These are phyloP conservation scores for Leptomonas seymouri DNA, from an alignment of 208 protist genomes.

Conservation along the genomic window DNA sequence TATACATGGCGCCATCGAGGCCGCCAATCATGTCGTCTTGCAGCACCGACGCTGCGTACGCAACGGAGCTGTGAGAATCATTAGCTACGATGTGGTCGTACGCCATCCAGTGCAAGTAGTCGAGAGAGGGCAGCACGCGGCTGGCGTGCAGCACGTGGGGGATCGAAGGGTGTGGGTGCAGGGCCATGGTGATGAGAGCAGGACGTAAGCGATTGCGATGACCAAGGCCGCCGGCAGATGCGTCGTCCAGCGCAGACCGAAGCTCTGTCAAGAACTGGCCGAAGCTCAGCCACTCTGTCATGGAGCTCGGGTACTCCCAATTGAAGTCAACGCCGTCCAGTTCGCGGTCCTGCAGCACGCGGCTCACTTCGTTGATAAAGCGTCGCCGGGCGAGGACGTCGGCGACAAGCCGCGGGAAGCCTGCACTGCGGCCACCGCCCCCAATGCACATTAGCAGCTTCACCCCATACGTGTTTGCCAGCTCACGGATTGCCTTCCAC, in stretches of 20 bases:
- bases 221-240: background rate
- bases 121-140: conserved; percentile 32
- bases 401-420: conserved; percentile 45
- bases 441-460: conserved; percentile 71
- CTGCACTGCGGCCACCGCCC: conserved; percentile 56
- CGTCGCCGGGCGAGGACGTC: conserved; percentile 19
- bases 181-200: conserved; percentile 41
- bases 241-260: conserved; percentile 19
- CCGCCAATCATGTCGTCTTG: conserved; percentile 19
- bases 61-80: conserved; percentile 37
- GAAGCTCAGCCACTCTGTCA: conserved; percentile 49
- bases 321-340: conserved; percentile 83
- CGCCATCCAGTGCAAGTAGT: conserved; percentile 76
- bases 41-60: conserved; percentile 36
- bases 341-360: conserved; percentile 31
- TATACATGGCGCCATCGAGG: conserved; percentile 12
- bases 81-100: conserved; percentile 46
- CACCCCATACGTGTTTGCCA: conserved; percentile 44
- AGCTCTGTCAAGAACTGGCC: conserved; percentile 41
- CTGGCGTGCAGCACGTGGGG: conserved; percentile 27
- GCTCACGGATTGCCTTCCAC: conserved; percentile 37
- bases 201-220: conserved; percentile 8
- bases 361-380: conserved; percentile 44
- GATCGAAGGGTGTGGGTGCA: conserved; percentile 43
- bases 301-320: conserved; percentile 68